phyloP scores from a whole-genome alignment of 305 asterid genomes.

The Euphrasia arctica region DNA sequence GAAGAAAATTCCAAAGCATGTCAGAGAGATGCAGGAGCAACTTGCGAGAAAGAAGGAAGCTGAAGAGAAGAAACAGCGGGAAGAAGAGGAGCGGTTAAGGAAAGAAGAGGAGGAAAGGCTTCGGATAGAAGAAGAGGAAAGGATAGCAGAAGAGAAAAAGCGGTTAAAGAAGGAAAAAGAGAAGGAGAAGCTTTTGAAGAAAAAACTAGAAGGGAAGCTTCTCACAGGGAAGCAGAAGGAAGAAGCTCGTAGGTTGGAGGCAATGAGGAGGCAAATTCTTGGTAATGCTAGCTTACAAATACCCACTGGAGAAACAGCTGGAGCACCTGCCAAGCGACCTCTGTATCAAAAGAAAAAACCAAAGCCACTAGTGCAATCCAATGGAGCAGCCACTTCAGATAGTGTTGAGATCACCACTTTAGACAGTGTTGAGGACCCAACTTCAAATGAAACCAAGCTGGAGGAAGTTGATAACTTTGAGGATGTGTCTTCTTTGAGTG shows the following conservation, averaged over 20 bases:
- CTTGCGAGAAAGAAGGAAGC: slow-evolving; percentile 74
- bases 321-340: slow-evolving; percentile 60
- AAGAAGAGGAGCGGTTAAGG: slow-evolving; percentile 79
- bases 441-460: slow-evolving; percentile 37
- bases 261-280: slow-evolving; percentile 83
- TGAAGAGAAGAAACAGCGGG: slow-evolving; percentile 73
- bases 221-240: slow-evolving; percentile 91
- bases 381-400: slow-evolving; percentile 52
- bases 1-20: slow-evolving; percentile 80
- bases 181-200: slow-evolving; percentile 77
- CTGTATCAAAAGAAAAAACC: slow-evolving; percentile 76
- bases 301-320: slow-evolving; percentile 50
- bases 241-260: slow-evolving; percentile 88
- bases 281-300: slow-evolving; percentile 56
- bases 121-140: slow-evolving; percentile 70
- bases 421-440: slow-evolving; percentile 46
- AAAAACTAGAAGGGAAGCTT: slow-evolving; percentile 84
- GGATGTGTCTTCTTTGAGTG: slow-evolving; percentile 42
- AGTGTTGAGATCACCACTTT: slow-evolving; percentile 40
- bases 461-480: slow-evolving; percentile 56
- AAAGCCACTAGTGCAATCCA: slow-evolving; percentile 64
- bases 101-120: slow-evolving; percentile 92
- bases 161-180: slow-evolving; percentile 90
- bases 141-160: slow-evolving; percentile 78
- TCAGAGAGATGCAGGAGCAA: slow-evolving; percentile 90